phyloP scores from a whole-genome alignment of 768 basidiomycete species.

The Gelatoporia subvermispora region DNA sequence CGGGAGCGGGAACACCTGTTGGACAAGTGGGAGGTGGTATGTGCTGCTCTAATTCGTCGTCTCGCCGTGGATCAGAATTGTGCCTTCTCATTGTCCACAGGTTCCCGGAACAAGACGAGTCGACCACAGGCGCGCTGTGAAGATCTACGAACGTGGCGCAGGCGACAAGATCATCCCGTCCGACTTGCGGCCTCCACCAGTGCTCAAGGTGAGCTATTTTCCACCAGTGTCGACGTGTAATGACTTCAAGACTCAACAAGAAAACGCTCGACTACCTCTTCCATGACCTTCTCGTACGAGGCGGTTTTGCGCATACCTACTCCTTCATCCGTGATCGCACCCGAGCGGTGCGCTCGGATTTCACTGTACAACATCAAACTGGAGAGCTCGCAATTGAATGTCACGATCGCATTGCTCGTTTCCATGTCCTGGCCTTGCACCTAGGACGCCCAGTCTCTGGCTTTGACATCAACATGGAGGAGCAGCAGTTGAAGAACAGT shows the following conservation, averaged over 20 bases:
- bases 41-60: slow-evolving; percentile 23
- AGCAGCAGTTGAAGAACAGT: slow-evolving; percentile 92
- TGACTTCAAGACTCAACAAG: slow-evolving; percentile 31
- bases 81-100: slow-evolving; percentile 39
- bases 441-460: slow-evolving; percentile 47
- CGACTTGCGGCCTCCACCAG: slow-evolving; percentile 81
- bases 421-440: slow-evolving; percentile 84
- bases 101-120: slow-evolving; percentile 82
- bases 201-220: slow-evolving; percentile 60
- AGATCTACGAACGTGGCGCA: slow-evolving; percentile 91
- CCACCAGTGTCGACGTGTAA: neutral
- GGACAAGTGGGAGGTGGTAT: slow-evolving; percentile 79
- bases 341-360: slow-evolving; percentile 86
- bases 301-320: slow-evolving; percentile 66
- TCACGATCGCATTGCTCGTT: slow-evolving; percentile 90
- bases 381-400: slow-evolving; percentile 79
- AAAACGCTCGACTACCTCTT: slow-evolving; percentile 91
- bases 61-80: slow-evolving; percentile 7
- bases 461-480: slow-evolving; percentile 69
- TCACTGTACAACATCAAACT: slow-evolving; percentile 86
- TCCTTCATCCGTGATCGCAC: slow-evolving; percentile 91
- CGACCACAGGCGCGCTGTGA: slow-evolving; percentile 84
- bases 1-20: slow-evolving; percentile 87
- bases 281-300: slow-evolving; percentile 65
- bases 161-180: slow-evolving; percentile 90